phyloP scores from a whole-genome alignment of 371 early-diverging fungal species.

The Mucor irregularis region DNA sequence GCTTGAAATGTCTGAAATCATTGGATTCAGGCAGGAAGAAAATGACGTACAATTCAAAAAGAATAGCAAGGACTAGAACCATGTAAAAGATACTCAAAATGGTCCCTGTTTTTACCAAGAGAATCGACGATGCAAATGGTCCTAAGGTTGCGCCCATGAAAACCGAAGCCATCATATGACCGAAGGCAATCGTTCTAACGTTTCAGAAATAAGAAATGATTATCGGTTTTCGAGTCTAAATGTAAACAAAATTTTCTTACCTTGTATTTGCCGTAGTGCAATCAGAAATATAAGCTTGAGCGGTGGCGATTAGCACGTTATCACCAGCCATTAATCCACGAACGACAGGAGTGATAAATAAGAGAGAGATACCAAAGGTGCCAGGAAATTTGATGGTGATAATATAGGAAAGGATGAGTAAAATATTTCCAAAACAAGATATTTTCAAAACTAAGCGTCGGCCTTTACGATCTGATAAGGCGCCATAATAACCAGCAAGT shows the following conservation, averaged over 20 bases:
- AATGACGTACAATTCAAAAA: slow-evolving; percentile 26
- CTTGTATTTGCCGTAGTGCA: slow-evolving; percentile 31
- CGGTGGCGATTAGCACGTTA: slow-evolving; percentile 29
- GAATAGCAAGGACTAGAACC: slow-evolving; percentile 16
- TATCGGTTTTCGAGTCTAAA: no score
- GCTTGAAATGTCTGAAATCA: neutral
- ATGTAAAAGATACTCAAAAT: slow-evolving; percentile 39
- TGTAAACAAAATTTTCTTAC: slow-evolving; percentile 7
- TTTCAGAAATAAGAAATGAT: neutral
- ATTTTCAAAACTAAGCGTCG: slow-evolving; percentile 26
- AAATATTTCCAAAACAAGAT: slow-evolving; percentile 25
- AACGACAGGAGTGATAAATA: slow-evolving; percentile 37
- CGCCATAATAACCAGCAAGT: slow-evolving; percentile 40
- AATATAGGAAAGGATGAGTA: slow-evolving; percentile 21
- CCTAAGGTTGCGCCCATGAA: slow-evolving; percentile 32
- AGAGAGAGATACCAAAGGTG: slow-evolving; percentile 30
- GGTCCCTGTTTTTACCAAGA: slow-evolving; percentile 22
- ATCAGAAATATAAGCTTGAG: slow-evolving; percentile 48
- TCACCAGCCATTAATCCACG: slow-evolving; percentile 47
- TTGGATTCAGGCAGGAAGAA: slow-evolving; percentile 53
- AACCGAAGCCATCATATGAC: slow-evolving; percentile 29
- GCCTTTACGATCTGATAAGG: slow-evolving; percentile 46
- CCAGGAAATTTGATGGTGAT: slow-evolving; percentile 22
- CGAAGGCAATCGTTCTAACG: slow-evolving; percentile 36
- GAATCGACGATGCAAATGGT: slow-evolving; percentile 13